phyloP scores from a whole-genome alignment of 768 basidiomycete genomes.

The Tylopilus plumbeoviolaceoides region DNA sequence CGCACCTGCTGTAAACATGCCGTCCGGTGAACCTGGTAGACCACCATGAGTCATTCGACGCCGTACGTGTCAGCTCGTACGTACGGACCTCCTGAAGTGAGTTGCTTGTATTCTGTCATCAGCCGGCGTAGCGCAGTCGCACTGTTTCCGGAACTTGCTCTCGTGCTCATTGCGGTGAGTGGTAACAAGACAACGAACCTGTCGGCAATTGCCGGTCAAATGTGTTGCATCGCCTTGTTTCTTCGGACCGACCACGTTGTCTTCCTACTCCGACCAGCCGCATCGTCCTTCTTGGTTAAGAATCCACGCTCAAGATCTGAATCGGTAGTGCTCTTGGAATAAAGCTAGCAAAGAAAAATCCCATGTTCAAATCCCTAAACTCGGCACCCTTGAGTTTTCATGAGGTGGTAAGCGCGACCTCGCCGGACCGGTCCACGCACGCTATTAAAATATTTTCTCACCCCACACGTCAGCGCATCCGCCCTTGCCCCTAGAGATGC shows the following conservation, averaged over 20 bases:
- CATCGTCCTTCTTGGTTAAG: background rate
- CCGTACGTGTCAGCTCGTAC: too few species aligned
- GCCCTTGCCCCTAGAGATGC: background rate
- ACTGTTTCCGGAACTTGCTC: slow-evolving; percentile 40
- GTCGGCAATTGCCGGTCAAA: too few species aligned
- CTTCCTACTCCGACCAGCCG: background rate
- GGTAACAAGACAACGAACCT: background rate
- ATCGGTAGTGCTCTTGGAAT: background rate
- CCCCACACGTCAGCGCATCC: slow-evolving; percentile 4
- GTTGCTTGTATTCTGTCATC: slow-evolving; percentile 91
- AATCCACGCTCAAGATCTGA: background rate
- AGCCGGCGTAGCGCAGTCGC: slow-evolving; percentile 78
- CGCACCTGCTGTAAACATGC: slow-evolving; percentile 91
- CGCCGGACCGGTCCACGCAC: background rate
- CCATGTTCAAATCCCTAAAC: background rate
- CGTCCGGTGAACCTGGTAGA: slow-evolving; percentile 68
- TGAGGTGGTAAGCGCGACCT: background rate
- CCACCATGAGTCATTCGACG: too few species aligned
- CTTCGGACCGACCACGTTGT: too few species aligned
- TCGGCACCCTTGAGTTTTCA: background rate
- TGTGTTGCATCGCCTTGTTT: too few species aligned
- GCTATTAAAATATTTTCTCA: slow-evolving; percentile 6
- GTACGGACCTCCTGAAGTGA: slow-evolving; percentile 67
- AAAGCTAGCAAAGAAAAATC: background rate
- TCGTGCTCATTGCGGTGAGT: slow-evolving; percentile 46